Percentiles rank a stretch among this genome's conserved stretches.
phyloP scores from a whole-genome alignment of 108 stramenopile genomes.

The Cyclotella atomus region DNA sequence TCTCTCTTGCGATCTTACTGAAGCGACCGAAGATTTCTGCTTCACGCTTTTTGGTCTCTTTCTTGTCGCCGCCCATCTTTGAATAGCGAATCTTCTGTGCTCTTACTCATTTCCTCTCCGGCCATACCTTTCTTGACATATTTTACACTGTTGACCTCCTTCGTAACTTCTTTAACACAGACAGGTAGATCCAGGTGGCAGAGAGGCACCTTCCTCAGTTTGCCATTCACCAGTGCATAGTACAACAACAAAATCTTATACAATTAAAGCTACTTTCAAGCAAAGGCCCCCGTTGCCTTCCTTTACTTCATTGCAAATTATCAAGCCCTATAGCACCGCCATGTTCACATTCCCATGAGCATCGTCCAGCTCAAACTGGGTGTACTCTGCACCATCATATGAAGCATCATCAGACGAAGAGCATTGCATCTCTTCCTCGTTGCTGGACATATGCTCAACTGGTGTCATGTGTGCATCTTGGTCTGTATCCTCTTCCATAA shows the following conservation, averaged over 20 bases:
- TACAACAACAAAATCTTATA: too few species aligned
- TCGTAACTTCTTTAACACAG: too few species aligned
- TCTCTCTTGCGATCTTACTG: conserved; percentile 27
- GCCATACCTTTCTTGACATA: too few species aligned
- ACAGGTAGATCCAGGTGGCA: too few species aligned
- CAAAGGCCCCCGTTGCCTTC: too few species aligned
- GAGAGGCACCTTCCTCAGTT: too few species aligned
- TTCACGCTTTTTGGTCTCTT: conserved; percentile 15
- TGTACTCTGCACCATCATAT: conserved; percentile 37
- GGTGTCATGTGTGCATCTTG: background rate
- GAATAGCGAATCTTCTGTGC: too few species aligned
- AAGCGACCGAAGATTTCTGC: conserved; percentile 36
- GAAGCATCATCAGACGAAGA: conserved; percentile 19
- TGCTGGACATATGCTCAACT: background rate
- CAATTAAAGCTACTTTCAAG: too few species aligned
- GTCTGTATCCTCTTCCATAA: conserved; percentile 17
- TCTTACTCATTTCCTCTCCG: too few species aligned
- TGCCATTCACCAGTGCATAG: too few species aligned
- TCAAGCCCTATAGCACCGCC: background rate
- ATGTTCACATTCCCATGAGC: conserved; percentile 13
- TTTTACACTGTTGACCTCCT: too few species aligned
- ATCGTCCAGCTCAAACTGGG: conserved; percentile 49
- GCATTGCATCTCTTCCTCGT: conserved; percentile 32
- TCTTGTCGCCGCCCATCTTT: conserved; percentile 13
- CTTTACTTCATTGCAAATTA: too few species aligned